A percentile compares a stretch with the other conserved stretches of the same genome.
These are phyloP conservation scores for Aspergillus sp. DNA, from an alignment of 2,329 filamentous ascomycete species.

Conservation along the genomic window DNA sequence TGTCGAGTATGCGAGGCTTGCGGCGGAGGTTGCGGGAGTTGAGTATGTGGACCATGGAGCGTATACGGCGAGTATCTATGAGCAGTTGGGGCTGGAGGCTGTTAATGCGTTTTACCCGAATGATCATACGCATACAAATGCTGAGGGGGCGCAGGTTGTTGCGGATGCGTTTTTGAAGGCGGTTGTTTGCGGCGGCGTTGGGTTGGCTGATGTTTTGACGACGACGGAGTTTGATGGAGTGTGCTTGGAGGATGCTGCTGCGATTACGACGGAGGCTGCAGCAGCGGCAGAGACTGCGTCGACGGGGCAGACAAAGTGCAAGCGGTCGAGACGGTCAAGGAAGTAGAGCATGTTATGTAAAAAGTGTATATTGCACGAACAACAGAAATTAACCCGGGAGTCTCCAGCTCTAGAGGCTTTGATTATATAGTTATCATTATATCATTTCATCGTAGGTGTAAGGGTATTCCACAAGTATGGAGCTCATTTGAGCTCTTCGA, in stretches of 20 bases:
- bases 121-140: slow-evolving; percentile 67
- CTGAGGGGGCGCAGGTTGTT: slow-evolving; percentile 60
- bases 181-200: slow-evolving; percentile 54
- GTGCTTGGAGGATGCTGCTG: slow-evolving; percentile 28
- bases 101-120: slow-evolving; percentile 61
- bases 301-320: background rate
- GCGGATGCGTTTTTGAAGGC: slow-evolving; percentile 64
- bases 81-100: slow-evolving; percentile 53
- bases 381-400: background rate
- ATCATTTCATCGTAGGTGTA: slow-evolving; percentile 3
- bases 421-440: background rate
- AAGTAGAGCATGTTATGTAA: background rate
- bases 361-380: background rate
- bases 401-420: background rate
- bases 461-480: background rate
- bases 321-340: background rate
- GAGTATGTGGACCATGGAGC: slow-evolving; percentile 65
- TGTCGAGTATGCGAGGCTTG: slow-evolving; percentile 58
- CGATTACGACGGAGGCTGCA: background rate
- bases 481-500: slow-evolving; percentile 28
- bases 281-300: too few relatives aligned
- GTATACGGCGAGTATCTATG: slow-evolving; percentile 60
- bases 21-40: slow-evolving; percentile 51
- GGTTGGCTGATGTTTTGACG: slow-evolving; percentile 44
- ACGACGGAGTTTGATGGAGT: slow-evolving; percentile 32